Conservation (phyloP, 345 rosid genomes). For the Alliaria petiolata region DNA sequence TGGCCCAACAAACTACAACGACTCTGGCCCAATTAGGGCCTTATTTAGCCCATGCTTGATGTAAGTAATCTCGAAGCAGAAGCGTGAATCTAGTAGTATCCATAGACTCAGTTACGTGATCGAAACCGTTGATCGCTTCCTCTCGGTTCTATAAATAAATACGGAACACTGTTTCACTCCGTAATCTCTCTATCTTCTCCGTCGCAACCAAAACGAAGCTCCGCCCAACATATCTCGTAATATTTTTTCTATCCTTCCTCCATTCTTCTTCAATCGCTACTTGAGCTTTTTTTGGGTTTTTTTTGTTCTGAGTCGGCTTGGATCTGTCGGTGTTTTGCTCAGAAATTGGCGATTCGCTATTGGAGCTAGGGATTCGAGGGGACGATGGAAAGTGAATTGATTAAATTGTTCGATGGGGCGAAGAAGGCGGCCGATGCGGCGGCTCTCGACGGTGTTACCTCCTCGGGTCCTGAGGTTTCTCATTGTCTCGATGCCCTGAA, state of each 20-base stretch:
- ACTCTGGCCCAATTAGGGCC: neutral
- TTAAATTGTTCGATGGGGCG: slow-evolving; percentile 78
- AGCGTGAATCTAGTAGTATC: slow-evolving; percentile 24
- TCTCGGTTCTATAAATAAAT: neutral
- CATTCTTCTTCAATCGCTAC: neutral
- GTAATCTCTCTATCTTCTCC: slow-evolving; percentile 32
- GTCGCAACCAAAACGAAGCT: slow-evolving; percentile 9
- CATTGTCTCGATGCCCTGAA: slow-evolving; percentile 71
- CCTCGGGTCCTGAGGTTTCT: slow-evolving; percentile 58
- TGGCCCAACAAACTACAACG: no score
- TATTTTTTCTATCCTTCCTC: neutral
- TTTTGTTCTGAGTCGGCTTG: neutral
- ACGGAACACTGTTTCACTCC: slow-evolving; percentile 12
- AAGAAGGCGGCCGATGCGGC: slow-evolving; percentile 91
- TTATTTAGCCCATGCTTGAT: neutral
- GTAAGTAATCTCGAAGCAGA: neutral
- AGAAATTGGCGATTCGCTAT: neutral
- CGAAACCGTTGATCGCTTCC: slow-evolving; percentile 31
- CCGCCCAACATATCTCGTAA: slow-evolving; percentile 17
- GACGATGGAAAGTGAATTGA: slow-evolving; percentile 70
- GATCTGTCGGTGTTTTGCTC: slow-evolving; percentile 4
- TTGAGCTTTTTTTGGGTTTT: neutral
- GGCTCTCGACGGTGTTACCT: slow-evolving; percentile 38
- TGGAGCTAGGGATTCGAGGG: slow-evolving; percentile 9
- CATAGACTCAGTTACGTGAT: slow-evolving; percentile 24